Evolutionary conservation across 2,329 filamentous ascomycete genomes (phyloP).

Genomic region (Epichloe coenophiala): DNA sequence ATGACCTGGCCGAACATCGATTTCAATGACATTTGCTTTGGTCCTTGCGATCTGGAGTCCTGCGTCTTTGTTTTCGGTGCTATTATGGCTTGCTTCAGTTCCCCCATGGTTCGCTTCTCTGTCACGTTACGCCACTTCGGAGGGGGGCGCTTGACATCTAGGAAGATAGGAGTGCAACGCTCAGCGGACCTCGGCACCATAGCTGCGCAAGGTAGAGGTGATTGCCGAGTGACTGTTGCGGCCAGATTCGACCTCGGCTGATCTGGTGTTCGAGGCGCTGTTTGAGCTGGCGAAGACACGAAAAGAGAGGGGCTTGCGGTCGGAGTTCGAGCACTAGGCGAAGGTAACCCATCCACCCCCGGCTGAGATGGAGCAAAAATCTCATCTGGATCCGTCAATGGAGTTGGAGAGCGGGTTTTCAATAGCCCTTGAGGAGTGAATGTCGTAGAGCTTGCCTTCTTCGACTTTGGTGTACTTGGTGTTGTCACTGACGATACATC

Average conservation of each 20-base stretch:
- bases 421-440: neutral
- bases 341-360: neutral
- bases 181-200: constrained; percentile 4
- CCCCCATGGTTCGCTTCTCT: constrained; percentile 5
- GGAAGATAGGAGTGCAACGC: constrained; percentile 5
- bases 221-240: neutral
- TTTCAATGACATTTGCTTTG: neutral
- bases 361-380: neutral
- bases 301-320: constrained; percentile 1
- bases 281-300: neutral
- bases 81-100: constrained; percentile 5
- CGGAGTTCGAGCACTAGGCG: neutral
- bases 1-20: neutral
- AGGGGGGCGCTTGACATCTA: neutral
- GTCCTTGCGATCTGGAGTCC: neutral
- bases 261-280: constrained; percentile 1
- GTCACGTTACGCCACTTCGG: neutral
- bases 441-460: neutral
- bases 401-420: neutral
- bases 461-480: neutral
- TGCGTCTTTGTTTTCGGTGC: neutral
- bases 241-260: neutral
- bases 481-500: neutral
- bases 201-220: neutral
- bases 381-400: neutral